Evolutionary conservation across 2,329 filamentous ascomycete genomes (phyloP), one percentile per base, ranked within the genome.

Genomic region (Diaporthe citrichinensis): DNA sequence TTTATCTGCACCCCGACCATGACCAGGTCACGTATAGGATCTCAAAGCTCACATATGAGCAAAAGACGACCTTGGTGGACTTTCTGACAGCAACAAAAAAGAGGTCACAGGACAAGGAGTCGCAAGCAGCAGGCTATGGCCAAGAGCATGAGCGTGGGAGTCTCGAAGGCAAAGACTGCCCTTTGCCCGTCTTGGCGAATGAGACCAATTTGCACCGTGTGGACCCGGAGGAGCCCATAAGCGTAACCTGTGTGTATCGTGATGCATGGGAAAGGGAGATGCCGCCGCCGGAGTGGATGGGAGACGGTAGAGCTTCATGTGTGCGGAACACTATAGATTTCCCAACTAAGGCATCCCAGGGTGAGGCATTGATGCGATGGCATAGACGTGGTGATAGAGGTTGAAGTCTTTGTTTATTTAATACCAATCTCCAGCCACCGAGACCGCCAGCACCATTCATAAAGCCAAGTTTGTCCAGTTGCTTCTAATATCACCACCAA

Each of bases 21-120:
- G n/a, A 53, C n/a, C 49, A 55, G 51, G 51, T 55, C n/a, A 55
- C 51, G n/a, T 55, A 55, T 15, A 55, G 51, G n/a, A 55, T 55
- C 51, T 28, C 51, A 28, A 55, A 55, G 51, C 51, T 55, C 10
- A 55, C 51, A 15, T 25, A 55, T 28, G n/a, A 55, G 25, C 51
- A 55, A 55, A 55, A 55, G 25, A 15, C 25, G 12, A 31, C 25
- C 8, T 55, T 55, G 49, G 23, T 55, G 51, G 51, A 55, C 12
- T 55, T 55, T 31, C 51, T 55, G 51, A 53, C 8, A 39, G 5
- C 31, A 39, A 44, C 51, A 14, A 31, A 3, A 28, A 28, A 55
- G 3, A 28, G 51, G 25, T 9, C 51, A 15, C 25, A 31, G 10
- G 4, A 15, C 7, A 31, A 15, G 51, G 51, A 53, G 6, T 25